Percentiles rank a stretch among this genome's conserved stretches.
These are phyloP conservation scores for Cucumis cinereus DNA, from an alignment of 306 rosid species.

Conservation along the genomic window DNA sequence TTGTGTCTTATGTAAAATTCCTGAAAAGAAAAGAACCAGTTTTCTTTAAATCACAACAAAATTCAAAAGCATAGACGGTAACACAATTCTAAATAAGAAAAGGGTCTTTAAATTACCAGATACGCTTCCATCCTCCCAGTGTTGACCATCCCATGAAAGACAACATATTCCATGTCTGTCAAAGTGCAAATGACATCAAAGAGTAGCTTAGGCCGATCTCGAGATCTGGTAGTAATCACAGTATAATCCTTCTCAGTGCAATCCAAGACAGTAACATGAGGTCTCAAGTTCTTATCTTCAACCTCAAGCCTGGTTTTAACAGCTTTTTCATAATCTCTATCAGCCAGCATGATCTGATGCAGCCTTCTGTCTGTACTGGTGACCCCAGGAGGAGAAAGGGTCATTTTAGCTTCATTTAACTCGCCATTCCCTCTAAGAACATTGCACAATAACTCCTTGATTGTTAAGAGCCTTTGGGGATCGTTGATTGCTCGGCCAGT, in stretches of 20 bases:
- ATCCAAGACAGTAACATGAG: conserved; percentile 52
- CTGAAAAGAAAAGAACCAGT: conserved; percentile 18
- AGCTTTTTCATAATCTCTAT: conserved; percentile 75
- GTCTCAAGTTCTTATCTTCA: conserved; percentile 39
- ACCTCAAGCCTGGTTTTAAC: conserved; percentile 29
- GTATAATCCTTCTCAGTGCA: conserved; percentile 79
- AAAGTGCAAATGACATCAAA: conserved; percentile 92
- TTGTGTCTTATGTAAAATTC: conserved; percentile 85
- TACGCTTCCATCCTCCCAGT: conserved; percentile 63
- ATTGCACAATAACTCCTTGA: conserved; percentile 72
- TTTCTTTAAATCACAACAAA: neutral
- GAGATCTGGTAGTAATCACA: conserved; percentile 61
- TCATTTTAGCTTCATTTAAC: conserved; percentile 52
- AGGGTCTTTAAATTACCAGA: conserved; percentile 37
- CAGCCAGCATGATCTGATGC: conserved; percentile 95
- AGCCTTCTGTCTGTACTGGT: conserved; percentile 73
- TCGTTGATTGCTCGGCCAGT: conserved; percentile 61
- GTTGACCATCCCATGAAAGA: conserved; percentile 75
- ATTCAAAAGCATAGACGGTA: neutral
- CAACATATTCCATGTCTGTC: conserved; percentile 92
- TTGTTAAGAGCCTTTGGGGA: conserved; percentile 41
- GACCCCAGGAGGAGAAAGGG: conserved; percentile 63
- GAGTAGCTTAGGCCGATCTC: conserved; percentile 79
- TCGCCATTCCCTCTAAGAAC: conserved; percentile 63
- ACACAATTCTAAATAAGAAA: neutral